Conservation (phyloP, 495 filamentous ascomycete genomes). For the Hapsidospora chrysogenum region DNA sequence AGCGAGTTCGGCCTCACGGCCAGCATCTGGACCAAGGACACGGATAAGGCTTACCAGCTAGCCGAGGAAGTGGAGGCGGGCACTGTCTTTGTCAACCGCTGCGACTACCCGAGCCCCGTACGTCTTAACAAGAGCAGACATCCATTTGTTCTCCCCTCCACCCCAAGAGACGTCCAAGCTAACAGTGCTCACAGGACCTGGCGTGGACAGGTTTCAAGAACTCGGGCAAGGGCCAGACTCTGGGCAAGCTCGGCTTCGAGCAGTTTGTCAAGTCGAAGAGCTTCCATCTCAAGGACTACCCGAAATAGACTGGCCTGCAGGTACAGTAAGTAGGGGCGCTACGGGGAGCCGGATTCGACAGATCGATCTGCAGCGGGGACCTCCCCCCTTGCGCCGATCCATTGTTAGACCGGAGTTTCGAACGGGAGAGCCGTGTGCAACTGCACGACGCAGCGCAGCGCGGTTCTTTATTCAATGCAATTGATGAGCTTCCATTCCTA, state of each 20-base stretch:
- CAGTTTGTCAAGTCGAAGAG: slow-evolving; percentile 94
- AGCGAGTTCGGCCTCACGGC: slow-evolving; percentile 88
- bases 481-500: too few species aligned
- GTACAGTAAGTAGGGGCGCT: not conserved
- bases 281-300: slow-evolving; percentile 83
- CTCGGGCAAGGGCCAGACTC: slow-evolving; percentile 75
- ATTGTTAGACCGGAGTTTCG: not conserved
- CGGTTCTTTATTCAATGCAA: too few species aligned
- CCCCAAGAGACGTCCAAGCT: not conserved
- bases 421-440: not conserved
- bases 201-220: slow-evolving; percentile 98
- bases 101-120: slow-evolving; percentile 85
- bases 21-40: slow-evolving; percentile 96
- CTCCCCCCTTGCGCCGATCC: not conserved
- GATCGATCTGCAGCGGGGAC: too few species aligned
- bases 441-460: not conserved
- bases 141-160: not conserved
- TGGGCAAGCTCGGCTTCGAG: slow-evolving; percentile 84
- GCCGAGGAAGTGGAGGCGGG: slow-evolving; percentile 77
- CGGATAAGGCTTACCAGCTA: slow-evolving; percentile 55
- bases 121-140: slow-evolving; percentile 16
- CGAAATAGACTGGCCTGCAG: slow-evolving; percentile 28
- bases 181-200: slow-evolving; percentile 45
- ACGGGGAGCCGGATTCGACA: not conserved
- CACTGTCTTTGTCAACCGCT: slow-evolving; percentile 91